phyloP scores from a whole-genome alignment of 805 yeast genomes.

The Metschnikowia gelsemii region DNA sequence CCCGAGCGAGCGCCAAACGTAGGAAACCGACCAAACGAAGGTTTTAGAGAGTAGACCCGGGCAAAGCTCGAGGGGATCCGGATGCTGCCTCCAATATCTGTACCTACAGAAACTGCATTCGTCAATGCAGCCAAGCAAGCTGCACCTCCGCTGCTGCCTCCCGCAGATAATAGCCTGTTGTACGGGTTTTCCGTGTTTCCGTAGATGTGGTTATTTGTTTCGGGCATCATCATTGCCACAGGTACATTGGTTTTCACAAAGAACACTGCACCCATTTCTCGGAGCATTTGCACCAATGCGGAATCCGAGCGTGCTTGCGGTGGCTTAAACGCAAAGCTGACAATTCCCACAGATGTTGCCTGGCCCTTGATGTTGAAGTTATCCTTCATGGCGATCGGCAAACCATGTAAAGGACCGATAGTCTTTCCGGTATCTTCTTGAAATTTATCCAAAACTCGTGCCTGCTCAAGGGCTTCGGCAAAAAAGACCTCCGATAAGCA shows the following conservation, averaged over 20 bases:
- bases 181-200: constrained; percentile 50
- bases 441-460: constrained; percentile 26
- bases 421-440: constrained; percentile 18
- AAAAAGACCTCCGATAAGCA: constrained; percentile 40
- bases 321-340: constrained; percentile 41
- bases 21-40: constrained; percentile 48
- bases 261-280: constrained; percentile 52
- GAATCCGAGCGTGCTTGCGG: constrained; percentile 35
- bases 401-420: constrained; percentile 32
- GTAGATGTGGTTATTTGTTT: constrained; percentile 43
- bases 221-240: constrained; percentile 50
- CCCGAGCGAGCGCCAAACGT: constrained; percentile 33
- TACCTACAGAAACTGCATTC: constrained; percentile 53
- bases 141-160: constrained; percentile 58
- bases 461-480: constrained; percentile 28
- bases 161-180: constrained; percentile 44
- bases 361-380: constrained; percentile 47
- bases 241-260: constrained; percentile 56
- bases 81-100: constrained; percentile 54
- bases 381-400: constrained; percentile 41
- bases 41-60: constrained; percentile 44
- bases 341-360: constrained; percentile 50
- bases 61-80: constrained; percentile 48
- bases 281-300: constrained; percentile 40
- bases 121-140: constrained; percentile 49